phyloP scores from a whole-genome alignment of 768 basidiomycete species.

The Boletus insuetus region DNA sequence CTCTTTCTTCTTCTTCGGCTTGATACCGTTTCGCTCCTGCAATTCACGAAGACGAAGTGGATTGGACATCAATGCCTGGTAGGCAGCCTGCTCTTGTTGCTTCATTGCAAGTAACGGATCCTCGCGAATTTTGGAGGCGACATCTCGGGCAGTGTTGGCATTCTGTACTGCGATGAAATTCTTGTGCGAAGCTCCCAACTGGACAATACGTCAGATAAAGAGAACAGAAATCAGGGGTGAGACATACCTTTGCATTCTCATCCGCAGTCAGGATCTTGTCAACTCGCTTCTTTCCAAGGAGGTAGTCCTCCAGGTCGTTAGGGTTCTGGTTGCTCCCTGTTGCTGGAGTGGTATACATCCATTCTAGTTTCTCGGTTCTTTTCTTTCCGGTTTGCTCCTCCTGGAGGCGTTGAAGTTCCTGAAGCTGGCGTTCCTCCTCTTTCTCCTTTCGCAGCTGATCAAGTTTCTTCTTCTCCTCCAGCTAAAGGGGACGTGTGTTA shows the following conservation, averaged over 20 bases:
- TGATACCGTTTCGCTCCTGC: slow-evolving; percentile 79
- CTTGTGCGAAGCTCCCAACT: slow-evolving; percentile 87
- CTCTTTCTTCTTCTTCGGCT: slow-evolving; percentile 72
- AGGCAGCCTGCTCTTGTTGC: slow-evolving; percentile 93
- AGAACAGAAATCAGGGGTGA: not conserved
- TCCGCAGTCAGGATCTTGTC: slow-evolving; percentile 92
- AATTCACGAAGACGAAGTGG: slow-evolving; percentile 80
- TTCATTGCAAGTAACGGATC: slow-evolving; percentile 98
- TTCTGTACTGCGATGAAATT: slow-evolving; percentile 94
- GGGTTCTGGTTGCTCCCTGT: slow-evolving; percentile 82
- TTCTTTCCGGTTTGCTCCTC: slow-evolving; percentile 96
- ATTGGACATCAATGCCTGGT: slow-evolving; percentile 82
- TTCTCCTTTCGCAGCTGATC: slow-evolving; percentile 97
- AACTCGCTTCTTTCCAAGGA: slow-evolving; percentile 95
- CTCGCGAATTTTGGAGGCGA: slow-evolving; percentile 92
- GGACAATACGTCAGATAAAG: slow-evolving; percentile 9
- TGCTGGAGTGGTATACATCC: slow-evolving; percentile 99
- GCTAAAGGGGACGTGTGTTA: slow-evolving; percentile 43
- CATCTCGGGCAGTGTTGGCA: slow-evolving; percentile 85
- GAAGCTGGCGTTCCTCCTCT: slow-evolving; percentile 94
- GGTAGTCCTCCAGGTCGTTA: slow-evolving; percentile 94
- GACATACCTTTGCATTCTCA: slow-evolving; percentile 80
- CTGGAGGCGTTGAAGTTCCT: slow-evolving; percentile 93
- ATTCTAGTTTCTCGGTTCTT: slow-evolving; percentile 90
- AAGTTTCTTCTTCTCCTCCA: slow-evolving; percentile 98